A percentile compares a stretch with the other conserved stretches of the same genome.
These are phyloP conservation scores for Colletotrichum neosansevieriae DNA, from an alignment of 2,329 filamentous ascomycete genomes.

Conservation along the genomic window DNA sequence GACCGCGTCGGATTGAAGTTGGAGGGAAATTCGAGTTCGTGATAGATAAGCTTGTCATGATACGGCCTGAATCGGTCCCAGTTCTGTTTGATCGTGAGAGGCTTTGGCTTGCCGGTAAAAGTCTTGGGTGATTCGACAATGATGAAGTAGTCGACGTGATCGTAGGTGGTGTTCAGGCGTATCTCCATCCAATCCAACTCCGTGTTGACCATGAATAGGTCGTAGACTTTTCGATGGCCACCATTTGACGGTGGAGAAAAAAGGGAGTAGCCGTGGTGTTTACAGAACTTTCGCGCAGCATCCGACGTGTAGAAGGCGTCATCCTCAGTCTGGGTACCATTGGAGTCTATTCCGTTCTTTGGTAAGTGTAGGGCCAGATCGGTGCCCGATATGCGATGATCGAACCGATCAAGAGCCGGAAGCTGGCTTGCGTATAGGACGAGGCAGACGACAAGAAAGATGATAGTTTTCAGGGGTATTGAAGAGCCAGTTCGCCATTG, in stretches of 20 bases:
- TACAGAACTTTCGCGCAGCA: conserved; percentile 47
- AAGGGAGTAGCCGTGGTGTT: conserved; percentile 49
- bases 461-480: conserved; percentile 20
- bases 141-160: conserved; percentile 74
- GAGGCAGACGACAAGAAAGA: conserved; percentile 17
- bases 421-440: conserved; percentile 36
- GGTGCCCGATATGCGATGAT: conserved; percentile 31
- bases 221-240: conserved; percentile 65
- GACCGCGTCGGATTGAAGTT: conserved; percentile 43
- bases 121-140: conserved; percentile 70
- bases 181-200: conserved; percentile 77
- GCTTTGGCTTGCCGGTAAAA: conserved; percentile 69
- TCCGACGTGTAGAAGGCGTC: conserved; percentile 47
- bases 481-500: conserved; percentile 30
- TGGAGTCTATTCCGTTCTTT: conserved; percentile 24
- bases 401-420: conserved; percentile 37
- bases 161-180: conserved; percentile 68
- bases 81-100: conserved; percentile 65
- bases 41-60: conserved; percentile 72
- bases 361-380: conserved; percentile 28
- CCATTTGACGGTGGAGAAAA: conserved; percentile 44
- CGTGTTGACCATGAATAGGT: conserved; percentile 72
- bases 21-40: conserved; percentile 42
- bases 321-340: conserved; percentile 19
- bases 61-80: conserved; percentile 65